Percentiles rank a stretch among this genome's conserved stretches.
phyloP scores from a whole-genome alignment of 768 basidiomycete genomes.

The Megacollybia marginata region DNA sequence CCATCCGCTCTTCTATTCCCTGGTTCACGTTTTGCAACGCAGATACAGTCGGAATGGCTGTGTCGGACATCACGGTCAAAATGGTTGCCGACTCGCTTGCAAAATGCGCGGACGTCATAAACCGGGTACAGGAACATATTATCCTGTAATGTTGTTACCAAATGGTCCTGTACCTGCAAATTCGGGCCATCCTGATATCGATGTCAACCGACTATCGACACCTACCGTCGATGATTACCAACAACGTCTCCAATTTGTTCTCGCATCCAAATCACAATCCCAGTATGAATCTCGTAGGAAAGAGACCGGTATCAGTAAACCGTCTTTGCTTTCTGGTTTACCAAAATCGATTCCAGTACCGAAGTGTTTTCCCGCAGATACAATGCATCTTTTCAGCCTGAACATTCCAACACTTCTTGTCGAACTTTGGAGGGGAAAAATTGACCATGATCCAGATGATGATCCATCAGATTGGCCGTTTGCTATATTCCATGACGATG shows the following conservation, averaged over 20 bases:
- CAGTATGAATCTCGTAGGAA: conserved; percentile 1
- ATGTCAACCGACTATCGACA: conserved; percentile 2
- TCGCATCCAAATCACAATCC: neutral
- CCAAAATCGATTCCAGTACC: conserved; percentile 6
- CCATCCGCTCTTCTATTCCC: too few species aligned
- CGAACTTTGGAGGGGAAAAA: conserved; percentile 13
- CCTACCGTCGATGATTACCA: neutral
- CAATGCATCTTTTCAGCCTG: too few species aligned
- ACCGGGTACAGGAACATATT: conserved; percentile 8
- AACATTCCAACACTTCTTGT: conserved; percentile 16
- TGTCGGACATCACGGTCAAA: conserved; percentile 6
- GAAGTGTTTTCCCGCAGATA: too few species aligned
- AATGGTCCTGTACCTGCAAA: conserved; percentile 6
- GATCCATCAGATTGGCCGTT: conserved; percentile 7
- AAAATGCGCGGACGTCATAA: conserved; percentile 8
- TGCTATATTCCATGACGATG: conserved; percentile 7
- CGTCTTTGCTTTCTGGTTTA: conserved; percentile 16
- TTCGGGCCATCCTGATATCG: conserved; percentile 8
- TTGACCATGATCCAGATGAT: neutral
- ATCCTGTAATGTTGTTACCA: conserved; percentile 5
- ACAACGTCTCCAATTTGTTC: neutral
- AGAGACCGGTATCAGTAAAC: conserved; percentile 19
- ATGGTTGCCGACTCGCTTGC: conserved; percentile 8
- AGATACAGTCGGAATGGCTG: conserved; percentile 8
- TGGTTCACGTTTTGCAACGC: conserved; percentile 3